Evolutionary conservation across 2,329 filamentous ascomycete genomes (phyloP).

Genomic region (Sporothrix protearum): DNA sequence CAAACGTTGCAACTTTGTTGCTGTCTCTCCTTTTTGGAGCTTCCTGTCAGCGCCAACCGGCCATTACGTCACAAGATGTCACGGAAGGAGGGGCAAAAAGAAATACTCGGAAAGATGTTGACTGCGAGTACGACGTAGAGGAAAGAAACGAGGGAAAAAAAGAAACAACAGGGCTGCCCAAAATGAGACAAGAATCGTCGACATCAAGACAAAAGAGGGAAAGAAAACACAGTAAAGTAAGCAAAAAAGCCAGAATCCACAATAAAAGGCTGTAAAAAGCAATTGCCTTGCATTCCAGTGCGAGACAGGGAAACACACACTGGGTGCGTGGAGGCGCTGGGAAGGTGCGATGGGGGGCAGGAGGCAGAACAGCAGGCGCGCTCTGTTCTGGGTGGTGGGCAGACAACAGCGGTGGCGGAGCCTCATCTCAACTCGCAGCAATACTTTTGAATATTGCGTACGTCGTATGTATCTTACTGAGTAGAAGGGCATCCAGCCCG

Average conservation of each 20-base stretch:
- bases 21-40: conserved; percentile 14
- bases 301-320: conserved; percentile 19
- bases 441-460: no score
- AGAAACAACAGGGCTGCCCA: background rate
- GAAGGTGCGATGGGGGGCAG: background rate
- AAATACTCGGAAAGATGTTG: background rate
- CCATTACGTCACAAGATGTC: conserved; percentile 10
- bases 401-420: background rate
- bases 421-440: background rate
- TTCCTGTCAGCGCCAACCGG: background rate
- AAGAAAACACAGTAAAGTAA: background rate
- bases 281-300: conserved; percentile 19
- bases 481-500: conserved; percentile 1
- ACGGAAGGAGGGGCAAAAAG: background rate
- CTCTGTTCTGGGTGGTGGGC: background rate
- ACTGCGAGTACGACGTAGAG: no score
- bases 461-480: no score
- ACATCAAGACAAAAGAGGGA: background rate
- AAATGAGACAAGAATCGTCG: background rate
- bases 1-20: conserved; percentile 4
- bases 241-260: background rate
- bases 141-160: background rate
- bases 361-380: background rate
- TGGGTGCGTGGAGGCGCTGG: background rate
- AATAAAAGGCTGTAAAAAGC: background rate